phyloP scores from a whole-genome alignment of 2,329 filamentous ascomycete genomes.

The Orbilia ellipsospora region DNA sequence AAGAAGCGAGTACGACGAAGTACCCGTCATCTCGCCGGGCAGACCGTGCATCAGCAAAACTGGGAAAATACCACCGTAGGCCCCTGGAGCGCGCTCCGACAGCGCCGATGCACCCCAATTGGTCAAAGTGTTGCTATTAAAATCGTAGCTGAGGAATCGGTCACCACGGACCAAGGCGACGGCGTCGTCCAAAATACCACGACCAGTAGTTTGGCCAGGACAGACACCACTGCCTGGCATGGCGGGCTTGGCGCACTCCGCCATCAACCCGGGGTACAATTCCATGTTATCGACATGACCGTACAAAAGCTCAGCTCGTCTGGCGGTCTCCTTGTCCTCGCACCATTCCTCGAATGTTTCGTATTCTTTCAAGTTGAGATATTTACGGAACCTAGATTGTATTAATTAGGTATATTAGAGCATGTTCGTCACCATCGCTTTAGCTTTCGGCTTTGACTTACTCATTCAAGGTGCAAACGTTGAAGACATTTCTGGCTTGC shows the following conservation, averaged over 20 bases:
- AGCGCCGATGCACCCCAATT: constrained; percentile 66
- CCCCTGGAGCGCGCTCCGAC: constrained; percentile 36
- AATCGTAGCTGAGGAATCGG: constrained; percentile 68
- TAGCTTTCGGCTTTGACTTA: constrained; percentile 58
- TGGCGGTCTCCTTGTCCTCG: constrained; percentile 65
- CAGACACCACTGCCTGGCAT: constrained; percentile 49
- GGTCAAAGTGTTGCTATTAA: constrained; percentile 66
- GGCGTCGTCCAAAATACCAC: constrained; percentile 72
- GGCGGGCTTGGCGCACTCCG: constrained; percentile 63
- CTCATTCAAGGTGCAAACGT: constrained; percentile 68
- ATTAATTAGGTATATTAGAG: background rate
- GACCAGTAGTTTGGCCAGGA: constrained; percentile 66
- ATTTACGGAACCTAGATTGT: constrained; percentile 65
- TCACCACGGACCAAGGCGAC: constrained; percentile 71
- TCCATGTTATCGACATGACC: constrained; percentile 69
- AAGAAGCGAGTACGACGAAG: constrained; percentile 41
- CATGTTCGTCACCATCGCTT: background rate
- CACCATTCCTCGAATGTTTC: constrained; percentile 68
- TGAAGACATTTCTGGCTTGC: constrained; percentile 69
- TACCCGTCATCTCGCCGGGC: constrained; percentile 33
- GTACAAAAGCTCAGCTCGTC: constrained; percentile 65
- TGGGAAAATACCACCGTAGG: constrained; percentile 47
- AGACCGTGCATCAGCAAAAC: constrained; percentile 47
- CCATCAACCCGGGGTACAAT: constrained; percentile 70
- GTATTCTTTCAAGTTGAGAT: constrained; percentile 67